Evolutionary conservation across 1,284 basidiomycete species (phyloP), one percentile per base, ranked within the genome.

Genomic region (Mycena sp.): DNA sequence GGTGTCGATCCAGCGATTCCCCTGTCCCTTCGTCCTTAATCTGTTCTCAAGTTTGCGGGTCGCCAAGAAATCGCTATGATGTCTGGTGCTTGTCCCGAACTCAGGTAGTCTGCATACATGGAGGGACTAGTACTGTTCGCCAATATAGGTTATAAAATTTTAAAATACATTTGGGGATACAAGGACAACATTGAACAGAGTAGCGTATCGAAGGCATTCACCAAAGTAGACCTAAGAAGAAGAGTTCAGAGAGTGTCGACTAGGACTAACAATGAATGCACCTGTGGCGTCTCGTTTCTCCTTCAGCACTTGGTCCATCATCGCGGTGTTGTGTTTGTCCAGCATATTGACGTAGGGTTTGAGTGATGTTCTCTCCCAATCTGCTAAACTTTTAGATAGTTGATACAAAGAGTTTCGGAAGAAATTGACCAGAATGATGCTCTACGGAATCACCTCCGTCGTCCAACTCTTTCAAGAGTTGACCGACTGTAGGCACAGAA

Each of bases 291-390:
- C 83, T 44, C 85, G 81, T 74, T 85, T 90, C 29, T 73, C 79
- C 66, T 69, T 80, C 65, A 87, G 79, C 37, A 84, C 82, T 64
- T 88, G 85, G 19, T 86, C 83, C 86, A 92, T 87, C 48, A 92
- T 74, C 28, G 74, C 75, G 59, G 74, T 66, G 16, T 82, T 83
- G 72, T 98, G 93, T 71, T 83, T 84, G 65, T 99, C 94, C 66
- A 99, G 81, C 81, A 98, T 87, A 51, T 96, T 93, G 37, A 99
- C 90, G 72, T 96, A 99, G 3, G 93, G 92, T 72, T 89, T 92
- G 66, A 99, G 78, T 4, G 89, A 91, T 7, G 92, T 93, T 67
- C 83, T 84, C 66, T 90, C 85, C 88, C 88, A 91, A 70, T 89
- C 89, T 85, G 64, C 32, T 32, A 2, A 6, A 4, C n/a, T 48